phyloP scores from a whole-genome alignment of 2,329 filamentous ascomycete species.

The Graphilbum fragrans region DNA sequence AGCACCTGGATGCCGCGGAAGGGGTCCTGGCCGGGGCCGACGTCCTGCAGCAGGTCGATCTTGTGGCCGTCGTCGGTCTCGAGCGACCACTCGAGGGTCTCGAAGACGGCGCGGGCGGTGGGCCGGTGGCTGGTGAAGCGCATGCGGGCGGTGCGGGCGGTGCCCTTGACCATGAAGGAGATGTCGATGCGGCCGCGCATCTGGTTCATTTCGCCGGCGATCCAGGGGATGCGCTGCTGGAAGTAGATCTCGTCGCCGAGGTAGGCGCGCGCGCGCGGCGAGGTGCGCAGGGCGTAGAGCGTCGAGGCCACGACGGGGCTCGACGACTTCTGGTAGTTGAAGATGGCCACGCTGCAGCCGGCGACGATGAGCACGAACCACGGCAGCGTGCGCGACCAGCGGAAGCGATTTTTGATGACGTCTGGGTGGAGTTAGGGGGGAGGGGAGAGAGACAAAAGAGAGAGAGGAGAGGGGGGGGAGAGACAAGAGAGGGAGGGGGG shows the following conservation, averaged over 20 bases:
- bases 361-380: slow-evolving; percentile 66
- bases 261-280: slow-evolving; percentile 56
- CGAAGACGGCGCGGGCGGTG: slow-evolving; percentile 51
- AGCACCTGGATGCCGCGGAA: slow-evolving; percentile 11
- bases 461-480: not conserved
- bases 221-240: slow-evolving; percentile 68
- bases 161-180: slow-evolving; percentile 74
- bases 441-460: not conserved
- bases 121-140: slow-evolving; percentile 67
- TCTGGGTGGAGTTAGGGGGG: slow-evolving; percentile 14
- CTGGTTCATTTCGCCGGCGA: slow-evolving; percentile 82
- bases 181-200: slow-evolving; percentile 86
- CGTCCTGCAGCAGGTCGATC: slow-evolving; percentile 62
- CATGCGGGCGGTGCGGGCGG: slow-evolving; percentile 58
- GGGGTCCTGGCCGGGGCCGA: slow-evolving; percentile 15
- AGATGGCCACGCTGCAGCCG: slow-evolving; percentile 69
- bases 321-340: slow-evolving; percentile 98
- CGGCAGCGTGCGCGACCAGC: slow-evolving; percentile 64
- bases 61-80: slow-evolving; percentile 46
- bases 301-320: slow-evolving; percentile 76
- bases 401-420: slow-evolving; percentile 32
- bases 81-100: slow-evolving; percentile 85
- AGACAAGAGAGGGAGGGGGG: not conserved
- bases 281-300: slow-evolving; percentile 83
- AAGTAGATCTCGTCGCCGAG: slow-evolving; percentile 86